A percentile compares a stretch with the other conserved stretches of the same genome.
Conservation (phyloP, 2,329 filamentous ascomycete genomes). For the Tolypocladium amazonense region DNA sequence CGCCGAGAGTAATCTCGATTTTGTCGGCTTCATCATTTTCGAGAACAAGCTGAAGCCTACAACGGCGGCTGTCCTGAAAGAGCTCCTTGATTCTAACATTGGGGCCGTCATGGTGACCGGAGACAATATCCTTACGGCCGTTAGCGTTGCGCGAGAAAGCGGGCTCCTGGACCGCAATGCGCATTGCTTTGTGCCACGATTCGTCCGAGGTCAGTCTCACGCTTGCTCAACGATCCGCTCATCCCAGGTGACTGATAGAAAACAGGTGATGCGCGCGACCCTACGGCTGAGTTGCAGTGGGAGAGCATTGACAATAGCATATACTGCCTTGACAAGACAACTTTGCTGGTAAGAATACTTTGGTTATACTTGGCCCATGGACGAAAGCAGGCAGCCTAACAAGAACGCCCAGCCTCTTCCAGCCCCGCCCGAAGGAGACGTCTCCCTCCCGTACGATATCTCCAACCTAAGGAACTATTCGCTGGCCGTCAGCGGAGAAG, state of each 20-base stretch:
- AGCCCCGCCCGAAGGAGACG: constrained; percentile 60
- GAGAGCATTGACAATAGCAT: constrained; percentile 86
- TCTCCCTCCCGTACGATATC: constrained; percentile 77
- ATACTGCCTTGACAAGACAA: constrained; percentile 68
- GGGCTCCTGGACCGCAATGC: constrained; percentile 68
- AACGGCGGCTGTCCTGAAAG: constrained; percentile 69
- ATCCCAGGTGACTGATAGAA: constrained; percentile 4
- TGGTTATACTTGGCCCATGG: neutral
- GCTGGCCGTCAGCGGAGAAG: constrained; percentile 81
- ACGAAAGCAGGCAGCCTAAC: neutral
- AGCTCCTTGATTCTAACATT: constrained; percentile 75
- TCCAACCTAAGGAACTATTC: constrained; percentile 76
- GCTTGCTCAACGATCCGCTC: neutral
- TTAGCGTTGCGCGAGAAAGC: constrained; percentile 90
- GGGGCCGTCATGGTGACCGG: constrained; percentile 93
- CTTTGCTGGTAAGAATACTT: constrained; percentile 48
- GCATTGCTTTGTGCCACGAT: constrained; percentile 89
- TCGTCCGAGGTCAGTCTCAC: constrained; percentile 52
- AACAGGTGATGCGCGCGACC: constrained; percentile 59
- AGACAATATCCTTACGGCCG: constrained; percentile 93
- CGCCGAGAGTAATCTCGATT: constrained; percentile 74
- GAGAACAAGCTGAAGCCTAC: constrained; percentile 96
- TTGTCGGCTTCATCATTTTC: constrained; percentile 94
- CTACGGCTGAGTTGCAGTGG: constrained; percentile 69
- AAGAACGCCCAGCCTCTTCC: constrained; percentile 49